phyloP scores from a whole-genome alignment of 495 filamentous ascomycete species.

The Neurospora intermedia region DNA sequence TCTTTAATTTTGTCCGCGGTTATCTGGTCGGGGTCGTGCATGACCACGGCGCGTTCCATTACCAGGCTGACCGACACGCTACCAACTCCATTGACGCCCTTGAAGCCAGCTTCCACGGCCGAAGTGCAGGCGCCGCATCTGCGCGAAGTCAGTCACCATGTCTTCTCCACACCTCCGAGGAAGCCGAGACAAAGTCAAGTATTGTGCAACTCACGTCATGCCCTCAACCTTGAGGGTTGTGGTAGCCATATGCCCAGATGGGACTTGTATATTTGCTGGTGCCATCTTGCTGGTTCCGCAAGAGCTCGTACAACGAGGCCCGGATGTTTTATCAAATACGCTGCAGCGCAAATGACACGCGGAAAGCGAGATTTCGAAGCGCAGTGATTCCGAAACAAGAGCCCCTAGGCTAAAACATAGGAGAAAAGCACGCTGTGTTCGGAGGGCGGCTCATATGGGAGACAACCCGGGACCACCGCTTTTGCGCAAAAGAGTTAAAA shows the following conservation, averaged over 20 bases:
- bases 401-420: not conserved
- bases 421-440: not conserved
- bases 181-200: not conserved
- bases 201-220: slow-evolving; percentile 55
- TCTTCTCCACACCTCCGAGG: not conserved
- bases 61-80: slow-evolving; percentile 84
- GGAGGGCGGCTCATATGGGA: not conserved
- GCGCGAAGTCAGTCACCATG: slow-evolving; percentile 3
- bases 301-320: not conserved
- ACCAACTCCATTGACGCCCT: slow-evolving; percentile 63
- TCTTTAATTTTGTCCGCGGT: slow-evolving; percentile 64
- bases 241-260: slow-evolving; percentile 66
- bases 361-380: not conserved
- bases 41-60: slow-evolving; percentile 82
- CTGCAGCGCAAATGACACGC: not conserved
- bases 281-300: slow-evolving; percentile 28
- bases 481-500: not conserved
- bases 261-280: slow-evolving; percentile 34
- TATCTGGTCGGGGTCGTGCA: slow-evolving; percentile 71
- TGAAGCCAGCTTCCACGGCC: slow-evolving; percentile 76
- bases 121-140: slow-evolving; percentile 75
- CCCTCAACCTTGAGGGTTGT: slow-evolving; percentile 81
- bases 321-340: not conserved
- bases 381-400: not conserved
- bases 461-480: not conserved